Evolutionary conservation across 148 eudicot genomes (phyloP), one percentile per base, ranked within the genome.

Genomic region (Rhododendron williamsianum): DNA sequence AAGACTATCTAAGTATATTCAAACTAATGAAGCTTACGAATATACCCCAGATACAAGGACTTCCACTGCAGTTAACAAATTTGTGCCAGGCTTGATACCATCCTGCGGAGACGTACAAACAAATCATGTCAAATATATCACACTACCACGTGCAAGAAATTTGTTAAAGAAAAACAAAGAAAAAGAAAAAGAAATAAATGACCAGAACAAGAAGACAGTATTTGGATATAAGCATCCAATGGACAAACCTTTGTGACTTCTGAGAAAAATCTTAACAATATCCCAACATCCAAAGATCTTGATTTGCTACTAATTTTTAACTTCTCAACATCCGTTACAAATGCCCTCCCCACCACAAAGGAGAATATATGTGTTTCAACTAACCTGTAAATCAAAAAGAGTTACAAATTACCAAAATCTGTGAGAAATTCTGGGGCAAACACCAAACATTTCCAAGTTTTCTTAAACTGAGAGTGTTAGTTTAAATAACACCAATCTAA

Each of bases 311-410:
- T 92, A 76, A 95, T 90, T 91, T 93, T 97, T 88, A 97, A 90
- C 92, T 95, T 97, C 88, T 95, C 98, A 87, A 97, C 91, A 93
- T 97, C 98, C 49, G 98, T 93, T 86, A 97, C 99, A 91, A 97
- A 97, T 86, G 99, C 99, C 92, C 99, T 93, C 86, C 99, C 99
- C 84, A 97, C 98, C 87, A 97, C 99, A 90, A 97, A 97, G 82
- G 98, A 95, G 93, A 97, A 97, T 88, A 97, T 92, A 88, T 97
- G 99, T 87, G 95, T 95, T 91, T 97, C 99, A 88, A 95, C 98
- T 89, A 97, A 92, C 95, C 99, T 97, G 98, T 85, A 87, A 88
- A 88, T 79, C 86, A 85, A 85, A 46, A 86, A 71, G 30, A 88
- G 23, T 52, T 78, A 89, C 49, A 84, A 81, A 85, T 84, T 78